Conservation (phyloP, 2,329 filamentous ascomycete species). For the Hymenoscyphus infarciens region DNA sequence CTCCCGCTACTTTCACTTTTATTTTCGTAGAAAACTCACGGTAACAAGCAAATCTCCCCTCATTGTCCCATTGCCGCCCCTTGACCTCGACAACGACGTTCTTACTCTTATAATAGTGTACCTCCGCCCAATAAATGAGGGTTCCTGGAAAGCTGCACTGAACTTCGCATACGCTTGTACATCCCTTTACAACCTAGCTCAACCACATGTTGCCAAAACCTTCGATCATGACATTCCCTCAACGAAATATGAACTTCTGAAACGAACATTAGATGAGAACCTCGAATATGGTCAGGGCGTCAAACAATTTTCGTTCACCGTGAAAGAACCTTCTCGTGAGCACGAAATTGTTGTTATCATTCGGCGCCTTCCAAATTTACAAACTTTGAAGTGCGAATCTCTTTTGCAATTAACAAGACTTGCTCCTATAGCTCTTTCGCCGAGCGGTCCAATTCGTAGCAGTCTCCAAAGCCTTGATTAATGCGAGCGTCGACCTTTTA, state of each 20-base stretch:
- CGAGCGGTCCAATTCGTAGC: neutral
- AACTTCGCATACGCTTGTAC: neutral
- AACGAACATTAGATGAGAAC: neutral
- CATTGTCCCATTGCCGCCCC: too few relatives aligned
- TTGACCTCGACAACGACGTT: too few relatives aligned
- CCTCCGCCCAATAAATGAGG: too few relatives aligned
- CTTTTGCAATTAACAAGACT: neutral
- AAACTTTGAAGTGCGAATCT: neutral
- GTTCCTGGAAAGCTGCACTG: neutral
- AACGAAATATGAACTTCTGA: neutral
- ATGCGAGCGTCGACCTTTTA: neutral
- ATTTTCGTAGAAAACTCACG: too few relatives aligned
- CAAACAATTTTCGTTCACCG: neutral
- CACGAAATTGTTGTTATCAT: neutral
- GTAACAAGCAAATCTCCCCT: too few relatives aligned
- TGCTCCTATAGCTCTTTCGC: neutral
- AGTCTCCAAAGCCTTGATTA: neutral
- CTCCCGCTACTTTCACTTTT: too few relatives aligned
- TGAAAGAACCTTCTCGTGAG: neutral
- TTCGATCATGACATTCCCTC: neutral
- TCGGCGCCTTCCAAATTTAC: neutral
- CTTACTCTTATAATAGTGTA: too few relatives aligned
- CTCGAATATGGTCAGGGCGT: neutral
- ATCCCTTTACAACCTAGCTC: neutral
- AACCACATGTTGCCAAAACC: neutral